Evolutionary conservation across 176 grass and related monocot genomes (phyloP).

Genomic region (Oryza punctata): DNA sequence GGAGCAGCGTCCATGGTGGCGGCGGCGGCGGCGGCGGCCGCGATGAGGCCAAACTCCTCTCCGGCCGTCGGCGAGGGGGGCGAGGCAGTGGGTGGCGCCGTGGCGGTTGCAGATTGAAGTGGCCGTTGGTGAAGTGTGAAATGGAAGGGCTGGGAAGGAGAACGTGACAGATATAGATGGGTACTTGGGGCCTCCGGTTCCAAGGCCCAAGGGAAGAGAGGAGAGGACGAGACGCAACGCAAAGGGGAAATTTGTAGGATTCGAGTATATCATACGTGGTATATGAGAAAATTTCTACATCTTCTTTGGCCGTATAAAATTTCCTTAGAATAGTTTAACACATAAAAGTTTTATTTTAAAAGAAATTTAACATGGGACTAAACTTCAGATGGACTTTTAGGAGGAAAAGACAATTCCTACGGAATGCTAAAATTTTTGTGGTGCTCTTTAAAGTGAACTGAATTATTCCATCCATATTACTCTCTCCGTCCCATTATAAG

Average conservation of each 20-base stretch:
- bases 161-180: no score
- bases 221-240: no score
- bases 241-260: no score
- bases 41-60: not conserved
- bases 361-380: no score
- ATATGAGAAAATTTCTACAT: no score
- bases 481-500: no score
- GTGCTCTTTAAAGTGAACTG: not conserved
- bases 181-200: no score
- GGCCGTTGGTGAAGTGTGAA: not conserved
- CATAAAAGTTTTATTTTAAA: no score
- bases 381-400: not conserved
- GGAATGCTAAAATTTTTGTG: not conserved
- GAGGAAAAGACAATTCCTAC: not conserved
- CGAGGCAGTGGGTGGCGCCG: constrained; percentile 11
- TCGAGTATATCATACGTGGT: no score
- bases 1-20: constrained; percentile 25
- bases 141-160: not conserved
- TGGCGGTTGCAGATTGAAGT: not conserved
- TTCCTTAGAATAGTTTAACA: no score
- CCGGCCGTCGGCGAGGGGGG: constrained; percentile 1
- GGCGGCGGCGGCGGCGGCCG: not conserved
- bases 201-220: not conserved
- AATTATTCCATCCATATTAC: no score
- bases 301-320: no score